Evolutionary conservation across 2,329 filamentous ascomycete species (phyloP).

Genomic region (Microsporum audouinii): DNA sequence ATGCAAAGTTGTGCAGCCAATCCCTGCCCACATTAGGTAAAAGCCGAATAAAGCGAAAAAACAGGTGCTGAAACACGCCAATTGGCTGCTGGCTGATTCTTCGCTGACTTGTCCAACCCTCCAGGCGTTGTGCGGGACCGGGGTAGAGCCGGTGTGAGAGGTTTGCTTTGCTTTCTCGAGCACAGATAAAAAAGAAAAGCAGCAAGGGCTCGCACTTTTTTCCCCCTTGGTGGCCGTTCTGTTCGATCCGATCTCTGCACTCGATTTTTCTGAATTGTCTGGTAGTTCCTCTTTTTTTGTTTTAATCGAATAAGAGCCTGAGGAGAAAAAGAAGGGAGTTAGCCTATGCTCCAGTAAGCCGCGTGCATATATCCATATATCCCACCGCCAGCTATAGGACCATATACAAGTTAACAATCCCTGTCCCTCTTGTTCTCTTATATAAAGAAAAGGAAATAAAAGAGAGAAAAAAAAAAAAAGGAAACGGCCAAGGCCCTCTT

Average conservation of each 20-base stretch:
- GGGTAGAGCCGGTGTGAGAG: conserved; percentile 2
- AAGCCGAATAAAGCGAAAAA: not conserved
- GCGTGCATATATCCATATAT: not conserved
- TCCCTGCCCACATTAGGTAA: not conserved
- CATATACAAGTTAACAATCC: not conserved
- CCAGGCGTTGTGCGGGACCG: conserved; percentile 3
- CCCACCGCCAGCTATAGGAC: not conserved
- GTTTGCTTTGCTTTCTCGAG: not conserved
- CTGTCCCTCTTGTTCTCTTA: not conserved
- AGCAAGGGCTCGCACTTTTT: not conserved
- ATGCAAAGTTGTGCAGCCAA: not conserved
- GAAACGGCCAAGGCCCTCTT: not conserved
- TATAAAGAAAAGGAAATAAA: not conserved
- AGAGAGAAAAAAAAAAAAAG: not conserved
- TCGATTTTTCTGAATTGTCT: not conserved
- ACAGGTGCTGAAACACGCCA: not conserved
- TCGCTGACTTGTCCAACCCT: conserved; percentile 5
- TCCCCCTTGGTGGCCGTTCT: not conserved
- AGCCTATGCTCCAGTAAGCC: not conserved
- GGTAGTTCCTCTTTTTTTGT: not conserved
- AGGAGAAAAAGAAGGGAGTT: not conserved
- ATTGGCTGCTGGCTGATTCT: not conserved
- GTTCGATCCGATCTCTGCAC: not conserved
- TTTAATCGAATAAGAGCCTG: not conserved
- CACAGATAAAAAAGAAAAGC: not conserved